A percentile compares a stretch with the other conserved stretches of the same genome.
Conservation (phyloP, 208 protist species). For the Leishmania aethiopica region DNA sequence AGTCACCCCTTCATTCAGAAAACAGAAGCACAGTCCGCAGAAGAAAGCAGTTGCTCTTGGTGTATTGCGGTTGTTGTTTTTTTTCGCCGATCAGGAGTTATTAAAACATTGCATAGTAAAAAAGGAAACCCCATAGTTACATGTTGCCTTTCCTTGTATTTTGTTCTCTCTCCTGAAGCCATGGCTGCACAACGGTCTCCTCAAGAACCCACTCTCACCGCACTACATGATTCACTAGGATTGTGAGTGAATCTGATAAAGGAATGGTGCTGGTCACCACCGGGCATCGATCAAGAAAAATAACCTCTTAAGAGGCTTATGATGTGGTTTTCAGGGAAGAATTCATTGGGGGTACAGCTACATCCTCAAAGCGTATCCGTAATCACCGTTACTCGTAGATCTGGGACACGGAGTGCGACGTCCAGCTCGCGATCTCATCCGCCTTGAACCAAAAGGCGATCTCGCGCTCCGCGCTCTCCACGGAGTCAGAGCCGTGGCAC, state of each 20-base stretch:
- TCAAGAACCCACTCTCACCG: neutral
- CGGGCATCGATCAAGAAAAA: constrained; percentile 10
- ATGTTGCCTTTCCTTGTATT: neutral
- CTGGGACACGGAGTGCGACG: constrained; percentile 74
- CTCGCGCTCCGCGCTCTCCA: constrained; percentile 94
- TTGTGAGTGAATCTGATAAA: neutral
- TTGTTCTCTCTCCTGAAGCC: neutral
- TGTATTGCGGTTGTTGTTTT: neutral
- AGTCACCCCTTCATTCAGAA: neutral
- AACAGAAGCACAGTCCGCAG: neutral
- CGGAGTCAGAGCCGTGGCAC: constrained; percentile 96
- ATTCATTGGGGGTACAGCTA: neutral
- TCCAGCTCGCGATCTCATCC: constrained; percentile 88
- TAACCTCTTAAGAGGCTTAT: neutral
- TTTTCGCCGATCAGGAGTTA: neutral
- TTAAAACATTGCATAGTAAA: neutral
- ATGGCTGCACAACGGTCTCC: neutral
- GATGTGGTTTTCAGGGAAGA: neutral
- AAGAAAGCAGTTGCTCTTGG: neutral
- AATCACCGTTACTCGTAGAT: constrained; percentile 75
- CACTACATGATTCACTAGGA: neutral
- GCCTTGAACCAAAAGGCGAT: constrained; percentile 97
- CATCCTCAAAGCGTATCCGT: neutral
- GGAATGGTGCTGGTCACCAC: neutral
- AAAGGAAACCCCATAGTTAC: neutral